Base-by-base conservation (phyloP, 441 rosid species). In the Melianthus villosus region DNA sequence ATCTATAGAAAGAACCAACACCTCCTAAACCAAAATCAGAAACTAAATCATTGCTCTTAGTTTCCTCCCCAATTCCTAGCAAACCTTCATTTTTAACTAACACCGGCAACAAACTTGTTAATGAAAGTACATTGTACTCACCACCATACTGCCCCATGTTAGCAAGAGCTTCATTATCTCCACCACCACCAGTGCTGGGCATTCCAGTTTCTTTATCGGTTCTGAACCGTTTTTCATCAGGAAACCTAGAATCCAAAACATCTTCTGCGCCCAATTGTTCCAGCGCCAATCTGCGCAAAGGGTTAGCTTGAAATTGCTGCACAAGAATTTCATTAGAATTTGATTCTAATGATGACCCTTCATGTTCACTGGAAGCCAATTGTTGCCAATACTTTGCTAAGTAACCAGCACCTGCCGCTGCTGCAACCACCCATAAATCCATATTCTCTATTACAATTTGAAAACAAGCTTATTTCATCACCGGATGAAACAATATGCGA, bases 371-470 rank as follows among this genome's bases (percentile, higher is more conserved):
- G 14, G 50, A 49, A 0, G 39, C 44, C 22, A 54, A 29, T 50
- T 46, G 52, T 16, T 42, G 26, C 50, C 42, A 54, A 42, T 57
- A 53, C 55, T 57, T 68, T 4, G 63, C 65, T 0, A 43, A 17
- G 45, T 57, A 68, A 9, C 65, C 53, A 0, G 62, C 68, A 2
- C 63, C 71, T 25, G 71, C 56, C 42, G 65, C 60, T 29, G 68
- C 75, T 41, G 60, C 71, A 9, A 60, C 57, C n/a, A 57, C 42
- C 75, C 65, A 68, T 35, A 68, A 48, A 25, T 64, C 75, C 71
- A 68, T 68, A 11, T n/a, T 13, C 19, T 31, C 44, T 48, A n/a
- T n/a, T n/a, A n/a, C n/a, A n/a, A n/a, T n/a, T n/a, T n/a, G n/a
- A n/a, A n/a, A n/a, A n/a, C n/a, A n/a, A n/a, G n/a, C n/a, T n/a